phyloP scores from a whole-genome alignment of 2,329 filamentous ascomycete species.

The Whalleya microplaca region DNA sequence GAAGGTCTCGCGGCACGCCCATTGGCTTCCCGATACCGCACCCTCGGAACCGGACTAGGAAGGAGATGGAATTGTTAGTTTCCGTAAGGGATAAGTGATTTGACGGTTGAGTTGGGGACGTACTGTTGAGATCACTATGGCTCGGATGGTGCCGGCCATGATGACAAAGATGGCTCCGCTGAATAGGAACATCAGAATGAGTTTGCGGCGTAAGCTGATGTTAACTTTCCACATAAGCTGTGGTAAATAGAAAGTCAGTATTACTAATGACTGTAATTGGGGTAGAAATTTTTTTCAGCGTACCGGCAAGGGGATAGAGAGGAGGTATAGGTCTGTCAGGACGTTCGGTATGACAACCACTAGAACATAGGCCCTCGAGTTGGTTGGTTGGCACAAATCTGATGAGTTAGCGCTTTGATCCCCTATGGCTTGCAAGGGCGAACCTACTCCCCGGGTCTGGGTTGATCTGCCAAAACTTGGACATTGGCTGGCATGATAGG shows the following conservation, averaged over 20 bases:
- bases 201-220: slow-evolving; percentile 43
- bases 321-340: slow-evolving; percentile 49
- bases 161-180: slow-evolving; percentile 53
- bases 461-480: slow-evolving; percentile 53
- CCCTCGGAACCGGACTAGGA: slow-evolving; percentile 23
- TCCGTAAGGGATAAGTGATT: background rate
- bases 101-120: background rate
- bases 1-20: slow-evolving; percentile 45
- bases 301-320: slow-evolving; percentile 51
- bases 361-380: slow-evolving; percentile 47
- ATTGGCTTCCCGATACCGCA: slow-evolving; percentile 29
- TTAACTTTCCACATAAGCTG: slow-evolving; percentile 51
- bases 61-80: background rate
- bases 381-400: slow-evolving; percentile 48
- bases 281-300: background rate
- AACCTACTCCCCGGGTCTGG: slow-evolving; percentile 50
- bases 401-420: slow-evolving; percentile 8
- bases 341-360: slow-evolving; percentile 49
- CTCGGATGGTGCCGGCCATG: slow-evolving; percentile 51
- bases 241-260: background rate
- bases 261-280: background rate
- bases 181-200: slow-evolving; percentile 50
- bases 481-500: slow-evolving; percentile 49
- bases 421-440: background rate
- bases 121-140: slow-evolving; percentile 46